Conservation (phyloP, 306 rosid genomes). For the Begonia loranthoides region DNA sequence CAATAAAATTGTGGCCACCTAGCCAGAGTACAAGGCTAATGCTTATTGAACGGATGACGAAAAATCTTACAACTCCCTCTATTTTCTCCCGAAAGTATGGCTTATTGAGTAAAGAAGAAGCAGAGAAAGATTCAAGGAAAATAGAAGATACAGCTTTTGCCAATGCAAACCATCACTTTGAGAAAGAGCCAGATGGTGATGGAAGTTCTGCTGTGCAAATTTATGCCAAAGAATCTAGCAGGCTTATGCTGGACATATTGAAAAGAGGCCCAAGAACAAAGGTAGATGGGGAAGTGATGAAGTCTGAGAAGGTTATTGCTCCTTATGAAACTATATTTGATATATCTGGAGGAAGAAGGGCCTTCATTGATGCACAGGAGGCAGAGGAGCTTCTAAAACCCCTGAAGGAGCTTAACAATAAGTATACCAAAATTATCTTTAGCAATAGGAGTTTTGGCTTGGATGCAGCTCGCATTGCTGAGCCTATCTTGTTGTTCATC, state of each 20-base stretch:
- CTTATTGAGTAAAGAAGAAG: conserved; percentile 47
- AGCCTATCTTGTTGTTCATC: conserved; percentile 44
- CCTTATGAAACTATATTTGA: conserved; percentile 42
- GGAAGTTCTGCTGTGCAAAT: conserved; percentile 81
- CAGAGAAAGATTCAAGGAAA: conserved; percentile 39
- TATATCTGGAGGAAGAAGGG: conserved; percentile 65
- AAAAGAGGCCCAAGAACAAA: conserved; percentile 59
- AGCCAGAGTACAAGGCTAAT: conserved; percentile 59
- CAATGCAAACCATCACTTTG: conserved; percentile 52
- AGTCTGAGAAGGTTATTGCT: conserved; percentile 24
- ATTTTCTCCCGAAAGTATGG: conserved; percentile 62
- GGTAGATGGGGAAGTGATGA: conserved; percentile 25
- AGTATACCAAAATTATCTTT: conserved; percentile 51
- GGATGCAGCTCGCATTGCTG: conserved; percentile 68
- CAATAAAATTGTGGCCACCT: conserved; percentile 61
- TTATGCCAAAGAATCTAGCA: conserved; percentile 86
- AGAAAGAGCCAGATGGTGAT: conserved; percentile 72
- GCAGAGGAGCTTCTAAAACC: conserved; percentile 58
- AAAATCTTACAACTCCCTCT: conserved; percentile 52
- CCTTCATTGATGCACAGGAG: conserved; percentile 54
- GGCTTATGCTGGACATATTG: conserved; percentile 72
- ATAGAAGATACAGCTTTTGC: conserved; percentile 42
- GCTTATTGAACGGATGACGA: conserved; percentile 48
- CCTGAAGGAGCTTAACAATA: conserved; percentile 29
- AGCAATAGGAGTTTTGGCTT: conserved; percentile 83